Base-by-base conservation (phyloP, 768 basidiomycete species). In the Podaxis rugospora region DNA sequence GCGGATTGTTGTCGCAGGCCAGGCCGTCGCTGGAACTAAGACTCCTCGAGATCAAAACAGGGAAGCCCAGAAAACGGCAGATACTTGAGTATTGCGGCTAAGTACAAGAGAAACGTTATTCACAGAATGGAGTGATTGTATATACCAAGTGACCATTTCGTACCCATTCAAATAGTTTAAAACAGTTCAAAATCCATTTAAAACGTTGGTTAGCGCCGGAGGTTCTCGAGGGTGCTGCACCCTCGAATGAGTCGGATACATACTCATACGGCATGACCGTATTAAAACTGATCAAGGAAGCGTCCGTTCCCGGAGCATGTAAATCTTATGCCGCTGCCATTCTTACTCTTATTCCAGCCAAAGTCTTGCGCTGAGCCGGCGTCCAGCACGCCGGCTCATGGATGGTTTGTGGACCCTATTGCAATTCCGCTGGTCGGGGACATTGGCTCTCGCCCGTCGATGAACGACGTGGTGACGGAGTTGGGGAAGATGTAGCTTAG, bases 201-300 rank as follows among this genome's bases (percentile, higher is more conserved):
- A 32, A 9, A 32, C 78, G 86, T 9, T 88, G 86, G 85, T 74
- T 83, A 35, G 83, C 86, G 7, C 87, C 86, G 1, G 85, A 87
- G 65, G 70, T 86, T 51, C 80, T 80, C 56, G 72, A 78, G 21
- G 78, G 77, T 16, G 74, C 71, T 14, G 70, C 72, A 47, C 79
- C 79, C 0, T 83, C 81, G 10, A 78, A 71, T 66, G 72, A 72
- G 37, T 76, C 80, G 10, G 86, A 87, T 64, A 72, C 79, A 0
- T 87, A 86, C 62, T 82, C 83, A 2, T 87, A 78, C 55, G 81
- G 79, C 7, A 87, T 87, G 86, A 76, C 82, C 14, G 74, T 83
- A 32, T 74, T 87, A 25, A 86, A 87, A 64, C 76, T 86, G 55
- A 67, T 84, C 25, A 4, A 74, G 74, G 32, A 78, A 81, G 65